phyloP scores from a whole-genome alignment of 257 asterid genomes.

The Solanum chilense region DNA sequence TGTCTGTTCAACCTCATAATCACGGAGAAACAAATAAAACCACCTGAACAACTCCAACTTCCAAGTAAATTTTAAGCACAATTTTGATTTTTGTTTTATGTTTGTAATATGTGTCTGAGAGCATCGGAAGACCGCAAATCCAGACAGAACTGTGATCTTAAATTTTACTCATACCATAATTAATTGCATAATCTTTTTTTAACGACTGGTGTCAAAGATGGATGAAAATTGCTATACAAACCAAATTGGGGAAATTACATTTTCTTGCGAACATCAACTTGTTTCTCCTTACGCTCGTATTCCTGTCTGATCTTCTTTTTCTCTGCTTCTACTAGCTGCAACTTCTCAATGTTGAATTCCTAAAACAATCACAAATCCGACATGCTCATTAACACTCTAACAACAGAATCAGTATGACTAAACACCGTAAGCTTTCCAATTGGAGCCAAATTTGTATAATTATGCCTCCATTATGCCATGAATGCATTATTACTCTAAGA shows the following conservation, averaged over 20 bases:
- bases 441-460: background rate
- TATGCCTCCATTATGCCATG: background rate
- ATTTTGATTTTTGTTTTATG: background rate
- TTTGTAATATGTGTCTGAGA: background rate
- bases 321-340: slow-evolving; percentile 96
- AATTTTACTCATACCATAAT: background rate
- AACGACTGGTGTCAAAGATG: background rate
- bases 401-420: background rate
- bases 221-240: background rate
- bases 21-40: background rate
- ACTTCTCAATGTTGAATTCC: slow-evolving; percentile 98
- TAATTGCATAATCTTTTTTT: background rate
- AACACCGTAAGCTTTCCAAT: background rate
- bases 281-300: slow-evolving; percentile 91
- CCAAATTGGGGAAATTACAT: slow-evolving; percentile 32
- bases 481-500: background rate
- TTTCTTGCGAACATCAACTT: slow-evolving; percentile 80
- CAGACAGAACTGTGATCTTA: background rate
- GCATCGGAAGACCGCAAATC: background rate
- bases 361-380: slow-evolving; percentile 3
- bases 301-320: slow-evolving; percentile 96
- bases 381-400: background rate
- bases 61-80: background rate
- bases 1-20: background rate
- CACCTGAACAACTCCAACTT: background rate